Evolutionary conservation across 2,329 filamentous ascomycete genomes (phyloP).

Genomic region (Fusarium verticillioides): DNA sequence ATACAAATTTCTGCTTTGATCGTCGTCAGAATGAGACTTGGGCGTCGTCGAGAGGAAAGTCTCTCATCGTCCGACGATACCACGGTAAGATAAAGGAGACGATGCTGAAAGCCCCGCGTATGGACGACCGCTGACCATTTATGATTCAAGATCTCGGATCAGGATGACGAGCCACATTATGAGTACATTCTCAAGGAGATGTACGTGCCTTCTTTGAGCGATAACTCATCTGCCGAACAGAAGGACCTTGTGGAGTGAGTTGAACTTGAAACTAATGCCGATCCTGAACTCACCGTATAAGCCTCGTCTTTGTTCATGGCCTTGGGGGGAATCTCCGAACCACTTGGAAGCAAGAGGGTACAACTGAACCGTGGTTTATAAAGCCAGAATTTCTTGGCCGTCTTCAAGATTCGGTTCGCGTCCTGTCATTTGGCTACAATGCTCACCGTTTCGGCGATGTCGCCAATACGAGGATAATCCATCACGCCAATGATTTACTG

Average conservation of each 20-base stretch:
- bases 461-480: conserved; percentile 38
- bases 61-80: neutral
- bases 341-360: conserved; percentile 30
- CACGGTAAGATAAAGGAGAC: neutral
- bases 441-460: conserved; percentile 37
- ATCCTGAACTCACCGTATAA: neutral
- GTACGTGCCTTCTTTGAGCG: conserved; percentile 8
- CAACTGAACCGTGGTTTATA: conserved; percentile 26
- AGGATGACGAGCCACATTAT: conserved; percentile 11
- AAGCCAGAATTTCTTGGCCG: conserved; percentile 29
- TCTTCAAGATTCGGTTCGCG: conserved; percentile 23
- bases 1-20: neutral
- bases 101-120: neutral
- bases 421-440: conserved; percentile 37
- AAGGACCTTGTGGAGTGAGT: conserved; percentile 34
- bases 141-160: neutral
- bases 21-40: neutral
- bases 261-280: neutral
- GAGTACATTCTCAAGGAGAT: conserved; percentile 39
- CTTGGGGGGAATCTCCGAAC: conserved; percentile 32
- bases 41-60: conserved; percentile 4
- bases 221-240: neutral
- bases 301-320: conserved; percentile 30
- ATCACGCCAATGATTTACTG: conserved; percentile 36
- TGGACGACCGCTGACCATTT: neutral